Percentiles rank a stretch among this genome's conserved stretches.
phyloP scores from a whole-genome alignment of 2,329 filamentous ascomycete genomes.

The Penicillium sp. region DNA sequence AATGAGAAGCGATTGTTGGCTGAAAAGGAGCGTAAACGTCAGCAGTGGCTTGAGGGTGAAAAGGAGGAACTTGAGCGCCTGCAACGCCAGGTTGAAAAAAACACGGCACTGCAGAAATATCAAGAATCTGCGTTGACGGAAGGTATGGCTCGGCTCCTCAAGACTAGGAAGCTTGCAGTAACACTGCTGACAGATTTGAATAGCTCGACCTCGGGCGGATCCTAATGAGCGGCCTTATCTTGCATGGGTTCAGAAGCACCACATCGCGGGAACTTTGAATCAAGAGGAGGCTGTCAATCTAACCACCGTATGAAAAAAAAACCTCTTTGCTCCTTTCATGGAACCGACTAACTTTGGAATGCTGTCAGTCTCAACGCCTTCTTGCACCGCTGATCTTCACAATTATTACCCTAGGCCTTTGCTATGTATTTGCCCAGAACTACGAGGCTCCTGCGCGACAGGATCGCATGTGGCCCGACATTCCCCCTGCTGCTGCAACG shows the following conservation, averaged over 20 bases:
- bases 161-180: background rate
- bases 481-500: constrained; percentile 57
- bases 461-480: constrained; percentile 55
- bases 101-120: constrained; percentile 43
- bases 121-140: constrained; percentile 42
- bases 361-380: constrained; percentile 48
- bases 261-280: constrained; percentile 42
- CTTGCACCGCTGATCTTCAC: constrained; percentile 49
- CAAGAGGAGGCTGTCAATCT: constrained; percentile 39
- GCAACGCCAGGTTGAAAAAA: constrained; percentile 37
- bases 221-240: constrained; percentile 44
- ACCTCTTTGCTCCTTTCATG: background rate
- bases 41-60: constrained; percentile 58
- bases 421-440: constrained; percentile 50
- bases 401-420: constrained; percentile 45
- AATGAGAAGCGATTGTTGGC: constrained; percentile 47
- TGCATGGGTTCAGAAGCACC: constrained; percentile 50
- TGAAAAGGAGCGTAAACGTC: constrained; percentile 54
- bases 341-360: background rate
- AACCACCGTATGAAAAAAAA: constrained; percentile 37
- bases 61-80: constrained; percentile 44
- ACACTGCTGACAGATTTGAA: constrained; percentile 14
- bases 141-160: constrained; percentile 28
- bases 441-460: constrained; percentile 54
- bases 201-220: constrained; percentile 46